These are phyloP conservation scores for Gillenia trifoliata DNA, from an alignment of 306 rosid genomes.

Conservation along the genomic window DNA sequence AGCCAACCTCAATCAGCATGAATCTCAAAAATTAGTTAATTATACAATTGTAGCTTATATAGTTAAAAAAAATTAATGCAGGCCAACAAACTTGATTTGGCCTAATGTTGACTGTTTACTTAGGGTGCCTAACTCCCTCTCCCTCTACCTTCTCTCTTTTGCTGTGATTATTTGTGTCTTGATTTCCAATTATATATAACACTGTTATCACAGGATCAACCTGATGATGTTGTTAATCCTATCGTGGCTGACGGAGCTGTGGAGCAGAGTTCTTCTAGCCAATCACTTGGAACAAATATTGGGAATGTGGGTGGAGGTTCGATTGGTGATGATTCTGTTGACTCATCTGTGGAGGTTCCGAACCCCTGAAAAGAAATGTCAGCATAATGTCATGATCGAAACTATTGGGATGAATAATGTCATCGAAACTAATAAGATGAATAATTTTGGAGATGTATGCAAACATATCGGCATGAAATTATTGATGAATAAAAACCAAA, in stretches of 20 bases:
- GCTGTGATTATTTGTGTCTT: background rate
- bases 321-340: background rate
- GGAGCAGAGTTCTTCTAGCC: background rate
- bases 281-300: background rate
- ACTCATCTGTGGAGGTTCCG: background rate
- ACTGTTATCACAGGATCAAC: too few species aligned
- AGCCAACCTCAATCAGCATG: too few species aligned
- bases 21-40: too few species aligned
- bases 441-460: background rate
- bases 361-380: background rate
- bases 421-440: too few species aligned
- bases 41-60: too few species aligned
- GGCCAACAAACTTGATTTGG: too few species aligned
- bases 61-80: too few species aligned
- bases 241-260: background rate
- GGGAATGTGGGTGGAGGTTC: background rate
- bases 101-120: too few species aligned
- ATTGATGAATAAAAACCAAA: background rate
- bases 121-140: too few species aligned
- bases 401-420: background rate
- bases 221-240: background rate
- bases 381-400: background rate
- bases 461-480: background rate
- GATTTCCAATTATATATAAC: background rate
- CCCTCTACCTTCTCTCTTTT: too few species aligned